Evolutionary conservation across 306 rosid genomes (phyloP).

Genomic region (Cajanus cajan): DNA sequence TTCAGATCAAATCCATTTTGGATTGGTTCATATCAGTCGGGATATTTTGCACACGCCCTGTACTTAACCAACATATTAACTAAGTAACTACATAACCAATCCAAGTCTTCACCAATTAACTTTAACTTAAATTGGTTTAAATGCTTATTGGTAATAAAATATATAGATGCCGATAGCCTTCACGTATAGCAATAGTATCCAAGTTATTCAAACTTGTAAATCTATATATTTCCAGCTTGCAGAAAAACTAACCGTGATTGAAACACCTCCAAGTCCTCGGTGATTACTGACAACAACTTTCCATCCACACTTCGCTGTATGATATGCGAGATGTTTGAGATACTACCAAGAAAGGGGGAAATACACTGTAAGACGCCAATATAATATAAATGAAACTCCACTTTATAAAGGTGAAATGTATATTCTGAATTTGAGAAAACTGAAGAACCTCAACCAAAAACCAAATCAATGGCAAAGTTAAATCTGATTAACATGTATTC

Average conservation of each 20-base stretch:
- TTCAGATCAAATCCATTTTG: no score
- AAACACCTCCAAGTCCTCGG: constrained; percentile 93
- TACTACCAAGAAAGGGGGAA: constrained; percentile 53
- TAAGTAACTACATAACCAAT: constrained; percentile 8
- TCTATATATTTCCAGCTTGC: constrained; percentile 14
- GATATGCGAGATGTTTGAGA: constrained; percentile 89
- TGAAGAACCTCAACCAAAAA: background rate
- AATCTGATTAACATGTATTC: background rate
- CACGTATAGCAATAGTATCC: background rate
- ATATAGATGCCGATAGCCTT: constrained; percentile 8
- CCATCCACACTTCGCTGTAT: constrained; percentile 82
- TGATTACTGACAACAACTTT: constrained; percentile 79
- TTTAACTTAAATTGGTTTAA: background rate
- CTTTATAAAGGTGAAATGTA: background rate
- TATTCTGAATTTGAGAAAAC: background rate
- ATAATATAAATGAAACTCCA: constrained; percentile 21
- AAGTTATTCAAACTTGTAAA: constrained; percentile 1
- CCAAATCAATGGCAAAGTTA: background rate
- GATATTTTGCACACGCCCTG: no score
- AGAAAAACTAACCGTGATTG: constrained; percentile 77
- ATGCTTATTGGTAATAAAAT: background rate
- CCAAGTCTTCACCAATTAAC: background rate
- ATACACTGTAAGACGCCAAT: constrained; percentile 19
- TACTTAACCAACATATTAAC: background rate
- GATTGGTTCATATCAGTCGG: no score